Evolutionary conservation across 257 asterid species (phyloP), one percentile per base, ranked within the genome.

Genomic region (Nicotiana sylvestris): DNA sequence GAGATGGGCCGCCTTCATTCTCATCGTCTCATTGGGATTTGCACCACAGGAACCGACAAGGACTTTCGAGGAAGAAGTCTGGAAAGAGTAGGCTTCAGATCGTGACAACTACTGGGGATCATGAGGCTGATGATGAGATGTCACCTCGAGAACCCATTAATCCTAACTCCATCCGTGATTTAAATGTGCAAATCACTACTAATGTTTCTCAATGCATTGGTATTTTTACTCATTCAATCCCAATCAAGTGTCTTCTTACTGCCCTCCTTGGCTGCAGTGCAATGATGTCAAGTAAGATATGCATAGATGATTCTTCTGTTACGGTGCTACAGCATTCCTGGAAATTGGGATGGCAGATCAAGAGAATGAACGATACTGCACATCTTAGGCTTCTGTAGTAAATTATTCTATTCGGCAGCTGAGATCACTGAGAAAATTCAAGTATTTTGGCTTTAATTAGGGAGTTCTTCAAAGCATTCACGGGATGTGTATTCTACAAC

Each of bases 91-190:
- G 98, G 92, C 98, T 94, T 29, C 98, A 96, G 86, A 87, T 92
- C 13, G 98, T 96, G 82, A 87, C 97, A 5, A 82, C 89, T 1
- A 94, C 95, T 0, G 99, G 98, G 49, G 98, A 92, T 79, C 91
- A 94, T 13, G 98, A 95, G 87, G 98, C 98, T 0, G 98, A 94
- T 58, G 99, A 96, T 25, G 98, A 96, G 91, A 94, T 96, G 99
- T 92, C 98, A 80, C 98, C 98, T 51, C 88, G 98, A 69, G 92
- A 84, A 60, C 94, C 94, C 81, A 68, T 65, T 66, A 91, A 81
- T 84, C 93, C 87, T 65, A 87, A 82, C 16, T 43, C 88, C 16
- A 53, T 83, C 18, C 92, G 87, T n/a, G 95, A 92, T 80, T 76
- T 87, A 43, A 90, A 87, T 84, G 83, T 89, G 70, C 81, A 90